phyloP scores from a whole-genome alignment of 345 rosid species.

The Eucalyptus pauciflora region DNA sequence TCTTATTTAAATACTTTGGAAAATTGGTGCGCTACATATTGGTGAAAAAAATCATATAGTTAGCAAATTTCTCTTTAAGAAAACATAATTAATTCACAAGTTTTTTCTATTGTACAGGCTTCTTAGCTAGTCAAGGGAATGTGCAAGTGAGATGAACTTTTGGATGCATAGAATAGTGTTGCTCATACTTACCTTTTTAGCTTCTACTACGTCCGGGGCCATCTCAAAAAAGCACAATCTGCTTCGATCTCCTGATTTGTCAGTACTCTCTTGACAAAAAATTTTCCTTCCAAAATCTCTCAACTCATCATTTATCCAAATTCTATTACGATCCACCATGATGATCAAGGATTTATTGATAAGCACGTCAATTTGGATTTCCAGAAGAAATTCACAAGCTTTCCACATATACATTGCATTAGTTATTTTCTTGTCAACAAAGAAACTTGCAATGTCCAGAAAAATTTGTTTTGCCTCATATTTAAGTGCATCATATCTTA shows the following conservation, averaged over 20 bases:
- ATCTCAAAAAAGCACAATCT: neutral
- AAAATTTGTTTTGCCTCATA: neutral
- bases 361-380: neutral
- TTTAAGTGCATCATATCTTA: neutral
- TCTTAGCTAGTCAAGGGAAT: neutral
- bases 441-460: neutral
- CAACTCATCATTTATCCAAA: neutral
- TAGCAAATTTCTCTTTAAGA: neutral
- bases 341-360: neutral
- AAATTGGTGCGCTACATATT: neutral
- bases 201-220: rapidly evolving
- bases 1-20: neutral
- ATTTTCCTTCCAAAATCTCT: neutral
- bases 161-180: neutral
- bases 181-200: neutral
- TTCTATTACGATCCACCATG: rapidly evolving
- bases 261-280: neutral
- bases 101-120: neutral
- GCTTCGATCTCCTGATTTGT: neutral
- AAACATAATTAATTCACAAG: neutral
- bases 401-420: neutral
- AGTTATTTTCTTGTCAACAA: too few species aligned
- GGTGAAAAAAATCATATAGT: neutral
- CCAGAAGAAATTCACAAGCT: neutral
- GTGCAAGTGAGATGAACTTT: neutral